phyloP scores from a whole-genome alignment of 306 rosid genomes.

The Glycyrrhiza uralensis region DNA sequence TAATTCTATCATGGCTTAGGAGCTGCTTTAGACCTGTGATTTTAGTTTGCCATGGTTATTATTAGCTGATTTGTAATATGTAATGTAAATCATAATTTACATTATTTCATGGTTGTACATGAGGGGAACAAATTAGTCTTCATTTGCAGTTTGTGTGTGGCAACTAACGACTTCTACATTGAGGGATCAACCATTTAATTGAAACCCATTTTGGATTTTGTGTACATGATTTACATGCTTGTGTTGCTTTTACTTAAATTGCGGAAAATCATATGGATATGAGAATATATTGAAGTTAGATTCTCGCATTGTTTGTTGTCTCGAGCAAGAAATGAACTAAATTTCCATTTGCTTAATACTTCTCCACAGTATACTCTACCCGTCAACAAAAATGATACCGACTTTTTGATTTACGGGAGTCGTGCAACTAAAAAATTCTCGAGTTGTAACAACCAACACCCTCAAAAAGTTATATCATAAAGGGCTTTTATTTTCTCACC shows the following conservation, averaged over 20 bases:
- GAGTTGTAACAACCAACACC: no score
- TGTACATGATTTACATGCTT: neutral
- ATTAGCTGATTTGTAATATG: constrained; percentile 20
- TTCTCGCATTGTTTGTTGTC: no score
- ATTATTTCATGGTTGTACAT: neutral
- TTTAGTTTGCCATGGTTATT: constrained; percentile 2
- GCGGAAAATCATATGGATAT: no score
- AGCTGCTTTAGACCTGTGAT: constrained; percentile 20
- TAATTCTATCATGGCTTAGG: constrained; percentile 30
- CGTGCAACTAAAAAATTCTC: no score
- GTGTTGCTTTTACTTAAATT: neutral
- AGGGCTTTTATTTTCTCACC: no score
- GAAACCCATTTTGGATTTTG: constrained; percentile 2
- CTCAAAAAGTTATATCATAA: no score
- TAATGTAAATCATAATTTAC: constrained; percentile 10
- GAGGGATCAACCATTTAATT: neutral
- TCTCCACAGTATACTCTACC: no score
- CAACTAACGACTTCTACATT: neutral
- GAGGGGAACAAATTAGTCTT: constrained; percentile 2
- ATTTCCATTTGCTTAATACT: no score
- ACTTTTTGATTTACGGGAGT: no score
- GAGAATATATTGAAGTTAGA: no score
- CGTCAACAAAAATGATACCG: no score
- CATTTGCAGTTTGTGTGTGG: constrained; percentile 15
- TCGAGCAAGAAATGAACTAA: no score